Conservation (phyloP, 2,329 filamentous ascomycete species). For the Coleophoma eucalyptorum region DNA sequence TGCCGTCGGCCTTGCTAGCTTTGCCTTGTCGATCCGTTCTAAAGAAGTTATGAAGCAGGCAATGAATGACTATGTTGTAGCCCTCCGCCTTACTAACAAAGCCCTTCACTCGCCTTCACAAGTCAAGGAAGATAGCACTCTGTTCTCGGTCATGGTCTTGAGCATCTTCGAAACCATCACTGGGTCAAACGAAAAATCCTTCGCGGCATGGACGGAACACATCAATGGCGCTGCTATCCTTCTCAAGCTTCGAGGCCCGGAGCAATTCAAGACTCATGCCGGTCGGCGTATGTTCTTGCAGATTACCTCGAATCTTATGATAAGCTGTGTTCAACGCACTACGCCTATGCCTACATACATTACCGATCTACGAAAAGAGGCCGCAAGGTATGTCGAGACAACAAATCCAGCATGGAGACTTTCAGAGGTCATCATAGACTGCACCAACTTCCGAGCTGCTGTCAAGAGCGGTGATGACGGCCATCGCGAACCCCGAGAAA, state of each 20-base stretch:
- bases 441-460: slow-evolving; percentile 9
- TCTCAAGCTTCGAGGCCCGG: slow-evolving; percentile 41
- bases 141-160: slow-evolving; percentile 48
- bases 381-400: slow-evolving; percentile 31
- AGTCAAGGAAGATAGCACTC: slow-evolving; percentile 45
- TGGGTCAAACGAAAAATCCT: slow-evolving; percentile 38
- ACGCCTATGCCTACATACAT: slow-evolving; percentile 44
- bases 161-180: slow-evolving; percentile 49
- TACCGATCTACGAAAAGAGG: slow-evolving; percentile 39
- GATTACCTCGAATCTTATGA: slow-evolving; percentile 44
- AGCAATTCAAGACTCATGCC: slow-evolving; percentile 41
- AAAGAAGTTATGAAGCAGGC: slow-evolving; percentile 33
- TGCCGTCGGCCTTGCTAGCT: slow-evolving; percentile 46
- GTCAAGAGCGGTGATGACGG: slow-evolving; percentile 1
- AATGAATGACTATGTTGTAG: slow-evolving; percentile 44
- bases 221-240: slow-evolving; percentile 48
- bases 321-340: slow-evolving; percentile 46
- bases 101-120: slow-evolving; percentile 40
- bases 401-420: slow-evolving; percentile 37
- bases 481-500: slow-evolving; percentile 30
- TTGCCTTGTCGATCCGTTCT: neutral
- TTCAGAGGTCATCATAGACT: slow-evolving; percentile 33
- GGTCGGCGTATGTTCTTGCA: slow-evolving; percentile 50
- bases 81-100: slow-evolving; percentile 43
- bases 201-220: slow-evolving; percentile 49